phyloP scores from a whole-genome alignment of 306 rosid species.

The Begonia peltatifolia region DNA sequence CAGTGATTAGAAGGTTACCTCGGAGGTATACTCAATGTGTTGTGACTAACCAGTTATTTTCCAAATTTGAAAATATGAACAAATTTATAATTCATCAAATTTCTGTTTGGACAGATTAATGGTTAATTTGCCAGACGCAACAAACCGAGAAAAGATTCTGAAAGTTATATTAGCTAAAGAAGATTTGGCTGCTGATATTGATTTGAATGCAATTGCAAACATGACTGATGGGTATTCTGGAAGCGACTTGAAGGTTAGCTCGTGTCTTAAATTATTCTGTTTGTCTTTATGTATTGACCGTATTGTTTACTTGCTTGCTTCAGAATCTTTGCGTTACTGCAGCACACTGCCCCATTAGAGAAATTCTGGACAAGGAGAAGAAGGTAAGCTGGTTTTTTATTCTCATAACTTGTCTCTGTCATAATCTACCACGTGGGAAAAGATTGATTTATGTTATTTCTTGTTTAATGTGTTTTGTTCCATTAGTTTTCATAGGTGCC shows the following conservation, averaged over 20 bases:
- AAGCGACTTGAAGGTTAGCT: slow-evolving; percentile 78
- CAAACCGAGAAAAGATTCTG: slow-evolving; percentile 70
- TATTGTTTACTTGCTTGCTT: slow-evolving; percentile 15
- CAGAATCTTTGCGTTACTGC: slow-evolving; percentile 89
- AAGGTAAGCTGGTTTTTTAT: slow-evolving; percentile 25
- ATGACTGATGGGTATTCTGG: slow-evolving; percentile 96
- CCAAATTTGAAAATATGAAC: no score
- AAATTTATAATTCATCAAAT: no score
- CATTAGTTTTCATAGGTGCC: no score
- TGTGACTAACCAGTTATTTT: neutral
- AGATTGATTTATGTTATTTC: no score
- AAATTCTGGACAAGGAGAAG: slow-evolving; percentile 84
- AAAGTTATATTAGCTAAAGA: slow-evolving; percentile 78
- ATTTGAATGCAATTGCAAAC: slow-evolving; percentile 65
- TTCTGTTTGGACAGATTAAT: slow-evolving; percentile 45
- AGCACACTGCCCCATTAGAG: slow-evolving; percentile 83
- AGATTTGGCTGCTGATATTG: slow-evolving; percentile 63
- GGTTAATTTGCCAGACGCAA: slow-evolving; percentile 83
- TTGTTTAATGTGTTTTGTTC: no score
- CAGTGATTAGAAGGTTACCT: slow-evolving; percentile 95
- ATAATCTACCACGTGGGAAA: no score
- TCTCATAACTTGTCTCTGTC: neutral
- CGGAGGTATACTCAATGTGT: slow-evolving; percentile 36
- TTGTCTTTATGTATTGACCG: slow-evolving; percentile 1
- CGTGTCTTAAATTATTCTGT: slow-evolving; percentile 3